phyloP scores from a whole-genome alignment of 169 alveolate species.

The Babesia bovis region DNA sequence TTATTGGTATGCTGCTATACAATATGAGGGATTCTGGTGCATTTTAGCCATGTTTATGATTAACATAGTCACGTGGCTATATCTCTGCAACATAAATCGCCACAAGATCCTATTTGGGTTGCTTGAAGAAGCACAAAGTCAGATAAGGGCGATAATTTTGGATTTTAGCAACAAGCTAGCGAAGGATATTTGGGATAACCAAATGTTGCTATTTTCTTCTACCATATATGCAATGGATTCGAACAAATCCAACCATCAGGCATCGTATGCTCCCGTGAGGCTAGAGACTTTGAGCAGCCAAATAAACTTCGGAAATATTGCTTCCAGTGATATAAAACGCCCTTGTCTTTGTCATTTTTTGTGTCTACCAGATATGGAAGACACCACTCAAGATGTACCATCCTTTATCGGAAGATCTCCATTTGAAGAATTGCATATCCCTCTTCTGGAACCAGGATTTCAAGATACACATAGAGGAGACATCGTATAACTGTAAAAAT shows the following conservation, averaged over 20 bases:
- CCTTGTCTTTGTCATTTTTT: constrained; percentile 48
- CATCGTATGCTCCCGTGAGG: constrained; percentile 4
- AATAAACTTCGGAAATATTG: constrained; percentile 23
- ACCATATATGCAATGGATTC: constrained; percentile 32
- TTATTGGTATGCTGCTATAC: constrained; percentile 66
- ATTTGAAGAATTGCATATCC: constrained; percentile 21
- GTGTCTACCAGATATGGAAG: constrained; percentile 15
- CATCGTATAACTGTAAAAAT: too few relatives aligned
- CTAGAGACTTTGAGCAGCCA: constrained; percentile 39
- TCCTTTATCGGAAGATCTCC: constrained; percentile 10
- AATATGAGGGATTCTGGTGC: constrained; percentile 67
- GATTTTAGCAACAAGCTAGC: constrained; percentile 45
- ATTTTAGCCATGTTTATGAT: constrained; percentile 32
- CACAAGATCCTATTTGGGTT: constrained; percentile 27
- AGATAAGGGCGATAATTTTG: neutral
- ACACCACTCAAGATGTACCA: neutral
- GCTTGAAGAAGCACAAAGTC: constrained; percentile 27
- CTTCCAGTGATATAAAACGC: neutral
- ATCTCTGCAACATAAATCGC: constrained; percentile 27
- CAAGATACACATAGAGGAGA: neutral
- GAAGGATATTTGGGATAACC: constrained; percentile 51
- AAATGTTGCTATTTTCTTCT: constrained; percentile 38
- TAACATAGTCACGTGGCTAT: constrained; percentile 47
- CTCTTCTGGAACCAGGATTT: constrained; percentile 2
- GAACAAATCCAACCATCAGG: neutral